These are phyloP conservation scores for Rhamnella rubrinervis DNA, from an alignment of 331 rosid species.

Conservation along the genomic window DNA sequence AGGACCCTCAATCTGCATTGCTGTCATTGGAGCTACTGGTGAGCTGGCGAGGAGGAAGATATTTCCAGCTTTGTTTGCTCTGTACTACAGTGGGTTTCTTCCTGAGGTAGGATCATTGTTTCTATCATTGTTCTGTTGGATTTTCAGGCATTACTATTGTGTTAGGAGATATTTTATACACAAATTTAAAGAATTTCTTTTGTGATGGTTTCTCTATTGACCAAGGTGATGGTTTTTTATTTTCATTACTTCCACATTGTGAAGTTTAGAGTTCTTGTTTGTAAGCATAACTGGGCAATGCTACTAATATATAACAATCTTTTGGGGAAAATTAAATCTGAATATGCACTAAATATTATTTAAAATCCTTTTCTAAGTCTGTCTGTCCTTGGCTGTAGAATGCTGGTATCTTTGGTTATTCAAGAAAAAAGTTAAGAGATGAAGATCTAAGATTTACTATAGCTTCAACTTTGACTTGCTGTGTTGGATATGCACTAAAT, in stretches of 20 bases:
- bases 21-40: conserved; percentile 93
- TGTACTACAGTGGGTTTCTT: conserved; percentile 86
- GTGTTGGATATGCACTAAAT: conserved; percentile 39
- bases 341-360: neutral
- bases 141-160: conserved; percentile 1
- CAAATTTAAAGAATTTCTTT: neutral
- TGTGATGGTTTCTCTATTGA: neutral
- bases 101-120: conserved; percentile 61
- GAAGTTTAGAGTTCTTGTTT: neutral
- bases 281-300: neutral
- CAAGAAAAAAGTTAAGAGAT: conserved; percentile 75
- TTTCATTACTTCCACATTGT: neutral
- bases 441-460: conserved; percentile 73
- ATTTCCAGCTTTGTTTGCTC: conserved; percentile 90
- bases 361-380: neutral
- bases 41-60: conserved; percentile 84
- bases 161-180: neutral
- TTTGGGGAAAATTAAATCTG: conserved; percentile 5
- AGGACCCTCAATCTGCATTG: conserved; percentile 74
- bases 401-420: conserved; percentile 82
- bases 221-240: neutral
- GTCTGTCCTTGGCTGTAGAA: conserved; percentile 58
- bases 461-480: conserved; percentile 88
- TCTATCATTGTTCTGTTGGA: conserved; percentile 5
- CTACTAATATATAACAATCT: neutral